Evolutionary conservation across 805 yeast genomes (phyloP).

Genomic region (Candida taoyuanica): DNA sequence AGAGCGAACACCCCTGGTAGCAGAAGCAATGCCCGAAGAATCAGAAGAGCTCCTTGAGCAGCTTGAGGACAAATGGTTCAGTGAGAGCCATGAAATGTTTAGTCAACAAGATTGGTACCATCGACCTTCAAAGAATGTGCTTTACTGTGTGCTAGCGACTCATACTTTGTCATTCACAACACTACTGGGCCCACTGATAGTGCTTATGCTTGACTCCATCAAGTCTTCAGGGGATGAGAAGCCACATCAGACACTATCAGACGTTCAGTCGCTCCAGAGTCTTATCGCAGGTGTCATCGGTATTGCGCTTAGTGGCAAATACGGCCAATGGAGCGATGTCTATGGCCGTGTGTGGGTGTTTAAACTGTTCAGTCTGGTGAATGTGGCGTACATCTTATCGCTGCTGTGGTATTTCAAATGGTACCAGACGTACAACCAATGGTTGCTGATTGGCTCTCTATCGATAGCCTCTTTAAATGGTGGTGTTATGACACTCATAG

Average conservation of each 20-base stretch:
- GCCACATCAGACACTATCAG: slow-evolving; percentile 14
- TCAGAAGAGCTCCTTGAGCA: slow-evolving; percentile 1
- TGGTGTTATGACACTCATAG: slow-evolving; percentile 24
- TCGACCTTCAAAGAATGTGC: slow-evolving; percentile 15
- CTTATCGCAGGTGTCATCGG: slow-evolving; percentile 21
- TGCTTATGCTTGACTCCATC: slow-evolving; percentile 17
- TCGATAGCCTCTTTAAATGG: slow-evolving; percentile 21
- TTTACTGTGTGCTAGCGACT: slow-evolving; percentile 11
- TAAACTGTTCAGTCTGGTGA: slow-evolving; percentile 16
- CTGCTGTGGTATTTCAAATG: slow-evolving; percentile 16
- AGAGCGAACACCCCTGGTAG: neutral
- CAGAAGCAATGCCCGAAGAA: neutral
- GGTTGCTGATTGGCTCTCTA: slow-evolving; percentile 7
- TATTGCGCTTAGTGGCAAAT: slow-evolving; percentile 20
- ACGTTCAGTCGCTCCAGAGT: slow-evolving; percentile 17
- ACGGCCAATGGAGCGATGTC: slow-evolving; percentile 23
- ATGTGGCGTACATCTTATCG: slow-evolving; percentile 9
- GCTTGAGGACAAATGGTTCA: slow-evolving; percentile 11
- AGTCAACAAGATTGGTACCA: slow-evolving; percentile 13
- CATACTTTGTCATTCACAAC: slow-evolving; percentile 17
- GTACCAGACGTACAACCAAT: slow-evolving; percentile 4
- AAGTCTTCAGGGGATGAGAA: neutral
- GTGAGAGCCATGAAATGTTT: slow-evolving; percentile 4
- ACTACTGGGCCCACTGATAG: slow-evolving; percentile 18
- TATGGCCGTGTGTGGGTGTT: slow-evolving; percentile 23